Evolutionary conservation across 345 rosid genomes (phyloP), one percentile per base, ranked within the genome.

Genomic region (Kandelia obovata): DNA sequence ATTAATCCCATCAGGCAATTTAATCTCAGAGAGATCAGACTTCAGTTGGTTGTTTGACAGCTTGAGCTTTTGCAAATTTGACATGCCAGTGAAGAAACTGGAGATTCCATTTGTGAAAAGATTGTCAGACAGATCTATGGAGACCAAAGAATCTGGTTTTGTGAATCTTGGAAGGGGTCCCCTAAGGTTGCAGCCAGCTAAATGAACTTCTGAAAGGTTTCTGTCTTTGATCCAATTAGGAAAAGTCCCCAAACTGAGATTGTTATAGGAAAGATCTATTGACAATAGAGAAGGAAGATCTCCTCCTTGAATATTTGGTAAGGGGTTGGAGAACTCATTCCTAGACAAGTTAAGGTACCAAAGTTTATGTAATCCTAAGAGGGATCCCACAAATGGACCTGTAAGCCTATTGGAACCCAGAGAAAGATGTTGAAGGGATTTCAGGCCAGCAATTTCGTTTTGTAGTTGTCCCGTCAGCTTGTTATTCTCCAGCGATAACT

Each of bases 341-440:
- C 90, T 81, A 0, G 98, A 94, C 64, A 94, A 78, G 68, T 91
- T 91, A 34, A 94, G 95, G 79, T 78, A 82, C 98, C 98, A 94
- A 20, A 94, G 95, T 28, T 81, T 87, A 53, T 83, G 88, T 66
- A 89, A 66, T 58, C 77, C 75, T 27, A 92, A 84, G 69, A 91
- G 66, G 76, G 97, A 83, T 27, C 75, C 69, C 53, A 96, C 96
- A 64, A 94, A 77, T 60, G 73, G 92, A 64, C 97, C 98, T 0
- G 77, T 32, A 71, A 94, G 81, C 73, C 79, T 81, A 77, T 94
- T 94, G 51, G 69, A 66, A 57, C 91, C 76, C 75, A 94, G 49
- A 34, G 87, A 82, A 68, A 94, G 95, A 58, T 70, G 83, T n/a
- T 91, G 61, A 53, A 94, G 96, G 1, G 98, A 89, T 77, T 80